Percentiles rank a stretch among this genome's conserved stretches.
Conservation (phyloP, 2,329 filamentous ascomycete genomes). For the Claviceps sp. region DNA sequence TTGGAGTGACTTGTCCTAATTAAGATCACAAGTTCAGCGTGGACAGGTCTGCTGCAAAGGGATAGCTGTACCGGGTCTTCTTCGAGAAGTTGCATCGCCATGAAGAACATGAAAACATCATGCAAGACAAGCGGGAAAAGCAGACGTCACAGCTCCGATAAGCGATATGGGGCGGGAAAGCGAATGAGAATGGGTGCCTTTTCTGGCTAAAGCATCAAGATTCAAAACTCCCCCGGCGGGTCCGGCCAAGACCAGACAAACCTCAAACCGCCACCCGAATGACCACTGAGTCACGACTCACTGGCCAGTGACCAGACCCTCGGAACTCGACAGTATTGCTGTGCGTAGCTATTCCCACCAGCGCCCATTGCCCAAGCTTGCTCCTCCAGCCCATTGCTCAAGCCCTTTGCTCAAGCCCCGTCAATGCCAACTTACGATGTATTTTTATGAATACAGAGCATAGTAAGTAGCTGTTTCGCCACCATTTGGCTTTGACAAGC, state of each 20-base stretch:
- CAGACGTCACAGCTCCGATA: not conserved
- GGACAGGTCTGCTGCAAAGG: not conserved
- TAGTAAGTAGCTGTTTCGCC: not conserved
- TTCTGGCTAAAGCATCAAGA: not conserved
- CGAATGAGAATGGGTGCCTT: conserved; percentile 1
- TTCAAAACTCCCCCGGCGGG: conserved; percentile 1
- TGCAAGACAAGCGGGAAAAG: not conserved
- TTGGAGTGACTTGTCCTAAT: too few species aligned
- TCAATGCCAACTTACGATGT: not conserved
- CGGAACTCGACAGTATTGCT: too few species aligned
- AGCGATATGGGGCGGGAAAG: not conserved
- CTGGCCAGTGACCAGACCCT: too few species aligned
- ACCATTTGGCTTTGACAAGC: not conserved
- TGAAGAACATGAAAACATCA: not conserved
- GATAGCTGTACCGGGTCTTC: not conserved
- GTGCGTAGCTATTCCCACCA: not conserved
- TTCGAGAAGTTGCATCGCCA: not conserved
- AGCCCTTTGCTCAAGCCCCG: not conserved
- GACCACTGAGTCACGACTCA: too few species aligned
- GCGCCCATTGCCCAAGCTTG: not conserved
- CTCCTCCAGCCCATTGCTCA: too few species aligned
- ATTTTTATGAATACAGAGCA: too few species aligned
- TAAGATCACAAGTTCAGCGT: not conserved
- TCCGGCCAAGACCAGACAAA: conserved; percentile 4
- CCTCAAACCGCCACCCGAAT: not conserved